Evolutionary conservation across 2,329 filamentous ascomycete genomes (phyloP), one percentile per base, ranked within the genome.

Genomic region (Diaporthe sp.): DNA sequence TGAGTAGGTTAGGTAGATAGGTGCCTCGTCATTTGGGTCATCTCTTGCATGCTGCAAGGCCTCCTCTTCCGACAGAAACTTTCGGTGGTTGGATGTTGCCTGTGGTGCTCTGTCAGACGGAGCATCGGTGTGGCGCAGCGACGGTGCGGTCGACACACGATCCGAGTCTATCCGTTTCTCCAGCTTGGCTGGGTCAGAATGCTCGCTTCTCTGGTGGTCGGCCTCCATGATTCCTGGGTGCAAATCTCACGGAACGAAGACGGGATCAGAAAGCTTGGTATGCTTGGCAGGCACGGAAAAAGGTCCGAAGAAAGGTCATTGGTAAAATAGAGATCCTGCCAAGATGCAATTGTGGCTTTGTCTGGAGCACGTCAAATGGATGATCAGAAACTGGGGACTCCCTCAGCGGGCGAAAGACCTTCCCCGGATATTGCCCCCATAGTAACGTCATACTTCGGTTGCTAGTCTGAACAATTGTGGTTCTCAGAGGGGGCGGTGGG

Each of bases 1-100:
- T 3, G 72, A 64, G 42, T 74, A 74, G 13, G 25, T 19, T 15
- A 74, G 55, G n/a, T 64, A 71, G 66, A 71, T 42, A 13, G 66
- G 57, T n/a, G 35, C 22, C 22, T 71, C 38, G 25, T 71, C 55
- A 22, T 71, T n/a, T 3, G 72, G 72, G 6, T 38, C 40, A 9
- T 45, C 7, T 19, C 72, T 71, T 19, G 72, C 72, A n/a, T 60
- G 28, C 2, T 57, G 54, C 19, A 74, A 35, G 28, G 66, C 72
- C 55, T 71, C 40, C 22, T 71, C 66, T 30, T 74, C 72, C 1
- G 72, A 55, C 3, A 74, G 55, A 12, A 71, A 25, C 1, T 71
- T 55, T 25, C 45, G 57, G 28, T 54, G 33, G 2, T n/a, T 13
- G 8, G 57, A 22, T 12, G 6, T 12, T 4, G 17, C 25, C 12